Conservation (phyloP, 106 monocot species). For the Acorus gramineus region DNA sequence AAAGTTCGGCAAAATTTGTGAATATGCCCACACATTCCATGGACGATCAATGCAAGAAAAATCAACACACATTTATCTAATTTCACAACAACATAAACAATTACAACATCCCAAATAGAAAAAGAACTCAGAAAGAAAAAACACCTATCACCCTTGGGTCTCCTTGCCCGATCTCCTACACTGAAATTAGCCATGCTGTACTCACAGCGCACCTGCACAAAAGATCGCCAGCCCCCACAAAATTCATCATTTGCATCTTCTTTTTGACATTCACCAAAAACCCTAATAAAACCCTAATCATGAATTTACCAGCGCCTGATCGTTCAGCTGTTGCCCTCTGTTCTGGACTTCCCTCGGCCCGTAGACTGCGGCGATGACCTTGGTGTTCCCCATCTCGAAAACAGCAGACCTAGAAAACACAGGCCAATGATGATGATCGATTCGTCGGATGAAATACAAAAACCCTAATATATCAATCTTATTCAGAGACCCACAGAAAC, state of each 20-base stretch:
- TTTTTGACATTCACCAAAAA: neutral
- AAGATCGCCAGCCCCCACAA: neutral
- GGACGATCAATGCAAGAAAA: neutral
- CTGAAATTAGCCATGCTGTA: slow-evolving; percentile 99
- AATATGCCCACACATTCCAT: too few relatives aligned
- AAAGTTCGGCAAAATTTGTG: too few relatives aligned
- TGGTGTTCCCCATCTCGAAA: slow-evolving; percentile 98
- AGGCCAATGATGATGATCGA: neutral
- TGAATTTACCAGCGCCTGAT: slow-evolving; percentile 63
- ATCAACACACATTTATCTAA: neutral
- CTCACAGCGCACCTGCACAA: slow-evolving; percentile 74
- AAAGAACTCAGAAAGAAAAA: neutral
- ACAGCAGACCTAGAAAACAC: slow-evolving; percentile 48
- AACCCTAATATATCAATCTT: neutral
- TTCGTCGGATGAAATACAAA: neutral
- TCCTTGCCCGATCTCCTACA: slow-evolving; percentile 83
- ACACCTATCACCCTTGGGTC: slow-evolving; percentile 90
- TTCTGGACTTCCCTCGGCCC: slow-evolving; percentile 91
- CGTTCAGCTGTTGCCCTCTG: slow-evolving; percentile 57
- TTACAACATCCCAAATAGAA: neutral
- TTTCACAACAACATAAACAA: neutral
- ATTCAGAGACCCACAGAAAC: too few relatives aligned
- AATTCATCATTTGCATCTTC: neutral
- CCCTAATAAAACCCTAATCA: neutral
- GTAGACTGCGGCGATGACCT: slow-evolving; percentile 91